Base-by-base conservation (phyloP, 495 filamentous ascomycete genomes). In the Hamigera avellanea region DNA sequence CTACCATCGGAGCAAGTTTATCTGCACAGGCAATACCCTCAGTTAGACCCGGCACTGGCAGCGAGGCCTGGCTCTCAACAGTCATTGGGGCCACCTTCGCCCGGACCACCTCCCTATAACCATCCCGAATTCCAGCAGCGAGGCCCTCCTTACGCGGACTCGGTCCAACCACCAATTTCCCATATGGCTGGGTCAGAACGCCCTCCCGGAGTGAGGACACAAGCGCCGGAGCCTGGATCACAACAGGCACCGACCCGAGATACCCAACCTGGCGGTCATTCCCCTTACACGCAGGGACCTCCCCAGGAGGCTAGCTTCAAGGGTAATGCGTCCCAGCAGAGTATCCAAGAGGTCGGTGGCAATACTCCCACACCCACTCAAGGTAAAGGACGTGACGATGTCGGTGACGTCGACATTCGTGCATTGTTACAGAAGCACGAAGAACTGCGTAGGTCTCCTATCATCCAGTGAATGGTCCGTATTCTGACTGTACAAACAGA, bases 401-500 rank as follows among this genome's bases (percentile, higher is more conserved):
- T 30, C 28, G 25, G 33, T 35, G 33, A 35, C 6, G 25, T 23
- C 14, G 33, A 35, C 14, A 6, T 35, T 23, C 33, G 17, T 5
- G 19, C 33, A 2, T 25, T 35, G 33, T 12, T 26, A n/a, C 33
- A 35, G 14, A 35, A 35, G 19, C 19, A 35, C 7, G 33, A 35
- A 25, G 33, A 35, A 12, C 33, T 35, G 4, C 33, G 33, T 35
- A 35, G 18, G 33, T 35, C 6, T 21, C 17, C 13, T 14, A 5
- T 32, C n/a, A n/a, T n/a, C n/a, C n/a, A 8, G 8, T 32, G 27
- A 15, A 30, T 26, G 5, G 4, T 30, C 10, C n/a, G 14, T 6
- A 15, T 13, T 13, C 4, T n/a, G 14, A 5, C 14, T n/a, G 10
- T 4, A 5, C 10, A 30, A 4, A 13, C 27, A 95, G 88, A 85